These are phyloP conservation scores for Melastoma malabathricum DNA, from an alignment of 345 rosid species.

Conservation along the genomic window DNA sequence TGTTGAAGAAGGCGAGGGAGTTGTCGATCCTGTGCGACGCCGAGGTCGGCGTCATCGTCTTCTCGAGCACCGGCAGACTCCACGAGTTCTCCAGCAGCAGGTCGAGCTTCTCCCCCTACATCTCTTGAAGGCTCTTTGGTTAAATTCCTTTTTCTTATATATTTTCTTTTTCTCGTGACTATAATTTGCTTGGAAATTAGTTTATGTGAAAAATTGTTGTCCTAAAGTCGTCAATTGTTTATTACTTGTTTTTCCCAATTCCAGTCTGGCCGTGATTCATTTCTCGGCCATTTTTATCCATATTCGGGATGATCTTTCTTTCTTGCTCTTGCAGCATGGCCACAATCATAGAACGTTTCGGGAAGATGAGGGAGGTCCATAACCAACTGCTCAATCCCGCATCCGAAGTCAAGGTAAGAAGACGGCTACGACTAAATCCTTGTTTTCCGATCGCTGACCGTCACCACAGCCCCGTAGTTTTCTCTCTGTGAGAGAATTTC, in stretches of 20 bases:
- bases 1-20: slow-evolving; percentile 38
- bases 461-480: too few relatives aligned
- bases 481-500: too few relatives aligned
- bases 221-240: too few relatives aligned
- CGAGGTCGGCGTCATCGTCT: slow-evolving; percentile 33
- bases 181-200: too few relatives aligned
- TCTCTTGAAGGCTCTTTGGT: background rate
- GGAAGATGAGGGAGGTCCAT: slow-evolving; percentile 42
- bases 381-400: slow-evolving; percentile 38
- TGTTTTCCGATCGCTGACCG: too few relatives aligned
- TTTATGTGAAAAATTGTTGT: too few relatives aligned
- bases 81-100: slow-evolving; percentile 38
- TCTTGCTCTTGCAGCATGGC: slow-evolving; percentile 30
- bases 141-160: background rate
- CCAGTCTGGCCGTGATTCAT: background rate
- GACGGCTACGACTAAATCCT: too few relatives aligned
- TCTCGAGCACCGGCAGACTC: slow-evolving; percentile 44
- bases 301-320: background rate
- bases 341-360: slow-evolving; percentile 50
- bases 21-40: slow-evolving; percentile 44
- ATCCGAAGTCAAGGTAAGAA: slow-evolving; percentile 52
- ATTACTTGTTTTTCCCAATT: background rate
- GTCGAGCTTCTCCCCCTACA: slow-evolving; percentile 14
- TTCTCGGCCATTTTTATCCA: background rate
- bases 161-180: background rate